Base-by-base conservation (phyloP, 345 rosid species). In the Ceriops tagal region DNA sequence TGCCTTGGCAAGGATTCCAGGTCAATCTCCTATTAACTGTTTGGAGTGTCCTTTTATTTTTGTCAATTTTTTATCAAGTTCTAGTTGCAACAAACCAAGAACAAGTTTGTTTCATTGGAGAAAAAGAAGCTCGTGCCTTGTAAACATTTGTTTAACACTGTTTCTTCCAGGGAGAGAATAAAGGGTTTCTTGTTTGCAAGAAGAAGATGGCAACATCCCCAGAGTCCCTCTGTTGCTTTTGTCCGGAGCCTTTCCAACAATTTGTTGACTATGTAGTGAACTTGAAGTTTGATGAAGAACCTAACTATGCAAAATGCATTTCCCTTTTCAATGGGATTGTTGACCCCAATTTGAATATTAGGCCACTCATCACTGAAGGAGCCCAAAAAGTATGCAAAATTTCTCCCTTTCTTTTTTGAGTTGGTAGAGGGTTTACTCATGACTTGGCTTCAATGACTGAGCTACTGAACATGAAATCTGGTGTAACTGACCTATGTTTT, bases 1-100 rank as follows among this genome's bases (percentile, higher is more conserved):
- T 90, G 80, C 92, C 96, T 13, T 90, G 95, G 95, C 96, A 90
- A 80, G 96, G 96, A 13, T 90, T 83, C 66, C 96, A 90, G 86
- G 96, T 85, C 28, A 34, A 68, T 75, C 71, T 65, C 34, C 21
- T 64, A 53, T 58, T 43, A 43, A 20, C 27, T 5, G n/a, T 9
- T 22, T 7, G 22, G 10, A 59, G 34, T 19, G 20, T 39, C 6
- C 37, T 27, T 57, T 56, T 61, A 3, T 62, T 66, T 22, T 63
- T 15, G n/a, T 10, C 4, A 0, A 7, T 26, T 46, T 47, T 21
- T 8, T 32, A 49, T 64, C 8, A 5, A 2, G 5, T 59, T 24
- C 46, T 10, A 39, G 46, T 9, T 39, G 47, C 47, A 39, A 11
- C 47, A 39, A 39, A 39, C 15, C 51, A 53, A 58, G 39, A 39